A percentile compares a stretch with the other conserved stretches of the same genome.
Evolutionary conservation across 495 filamentous ascomycete species (phyloP).

Genomic region (Annulohypoxylon bovei): DNA sequence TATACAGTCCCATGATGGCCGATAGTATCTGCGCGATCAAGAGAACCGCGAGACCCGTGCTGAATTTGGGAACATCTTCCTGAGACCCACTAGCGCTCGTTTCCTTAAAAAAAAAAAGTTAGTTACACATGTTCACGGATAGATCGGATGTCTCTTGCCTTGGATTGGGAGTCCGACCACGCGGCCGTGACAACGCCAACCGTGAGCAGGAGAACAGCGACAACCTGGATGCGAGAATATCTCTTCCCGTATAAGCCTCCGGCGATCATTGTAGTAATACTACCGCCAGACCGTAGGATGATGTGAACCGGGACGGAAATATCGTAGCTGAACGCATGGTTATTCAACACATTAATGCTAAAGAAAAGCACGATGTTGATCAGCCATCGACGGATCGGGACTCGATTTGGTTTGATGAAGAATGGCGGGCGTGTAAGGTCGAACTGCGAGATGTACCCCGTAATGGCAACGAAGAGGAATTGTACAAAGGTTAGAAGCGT

Average conservation of each 20-base stretch:
- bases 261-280: constrained; percentile 89
- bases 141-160: constrained; percentile 62
- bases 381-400: constrained; percentile 86
- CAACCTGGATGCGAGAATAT: constrained; percentile 81
- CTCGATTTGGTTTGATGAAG: constrained; percentile 78
- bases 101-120: constrained; percentile 42
- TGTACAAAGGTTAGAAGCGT: constrained; percentile 94
- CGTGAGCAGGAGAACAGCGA: constrained; percentile 83
- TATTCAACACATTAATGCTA: constrained; percentile 92
- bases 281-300: constrained; percentile 92
- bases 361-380: constrained; percentile 93
- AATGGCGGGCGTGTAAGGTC: constrained; percentile 67
- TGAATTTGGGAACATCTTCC: constrained; percentile 60
- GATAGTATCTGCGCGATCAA: constrained; percentile 90
- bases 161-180: constrained; percentile 84
- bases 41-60: constrained; percentile 83
- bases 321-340: constrained; percentile 95
- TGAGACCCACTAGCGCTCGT: constrained; percentile 42
- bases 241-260: constrained; percentile 85
- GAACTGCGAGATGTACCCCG: constrained; percentile 78
- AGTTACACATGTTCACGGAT: not conserved
- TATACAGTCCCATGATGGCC: constrained; percentile 94
- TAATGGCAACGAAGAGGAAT: constrained; percentile 84
- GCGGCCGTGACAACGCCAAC: constrained; percentile 86
- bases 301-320: constrained; percentile 98